Conservation (phyloP, 139 green algal genomes). For the Axilococcus clingmanii region DNA sequence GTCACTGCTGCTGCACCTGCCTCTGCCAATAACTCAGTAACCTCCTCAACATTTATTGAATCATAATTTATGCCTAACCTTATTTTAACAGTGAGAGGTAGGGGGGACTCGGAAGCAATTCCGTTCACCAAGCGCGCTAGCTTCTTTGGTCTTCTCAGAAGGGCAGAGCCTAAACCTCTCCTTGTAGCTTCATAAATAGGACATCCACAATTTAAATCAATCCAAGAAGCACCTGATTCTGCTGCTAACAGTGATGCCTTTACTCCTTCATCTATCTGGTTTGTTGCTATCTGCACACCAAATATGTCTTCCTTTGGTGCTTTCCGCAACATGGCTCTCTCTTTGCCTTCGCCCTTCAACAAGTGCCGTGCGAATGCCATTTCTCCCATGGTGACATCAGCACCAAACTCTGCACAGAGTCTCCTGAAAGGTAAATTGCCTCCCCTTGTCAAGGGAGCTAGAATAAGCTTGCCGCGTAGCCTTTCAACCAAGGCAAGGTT, state of each 20-base stretch:
- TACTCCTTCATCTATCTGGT: conserved; percentile 64
- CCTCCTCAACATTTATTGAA: conserved; percentile 52
- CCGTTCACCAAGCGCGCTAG: conserved; percentile 65
- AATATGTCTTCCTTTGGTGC: conserved; percentile 18
- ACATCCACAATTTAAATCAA: conserved; percentile 85
- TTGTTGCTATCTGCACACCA: conserved; percentile 64
- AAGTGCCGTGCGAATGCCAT: conserved; percentile 67
- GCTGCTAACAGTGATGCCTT: conserved; percentile 41
- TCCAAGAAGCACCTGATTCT: conserved; percentile 47
- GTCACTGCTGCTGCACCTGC: conserved; percentile 66
- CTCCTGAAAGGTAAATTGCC: conserved; percentile 68
- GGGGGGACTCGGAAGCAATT: conserved; percentile 40
- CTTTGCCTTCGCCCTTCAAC: conserved; percentile 24
- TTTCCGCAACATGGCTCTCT: conserved; percentile 17
- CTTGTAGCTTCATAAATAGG: conserved; percentile 73
- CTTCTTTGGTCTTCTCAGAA: conserved; percentile 73
- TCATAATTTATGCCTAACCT: conserved; percentile 40
- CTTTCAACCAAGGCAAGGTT: conserved; percentile 27
- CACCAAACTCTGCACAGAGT: conserved; percentile 57
- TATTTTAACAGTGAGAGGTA: conserved; percentile 83
- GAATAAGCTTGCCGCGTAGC: conserved; percentile 42
- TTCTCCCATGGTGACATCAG: conserved; percentile 59
- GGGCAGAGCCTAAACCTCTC: conserved; percentile 53
- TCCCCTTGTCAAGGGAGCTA: conserved; percentile 53
- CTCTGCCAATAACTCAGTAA: conserved; percentile 41